Evolutionary conservation across 768 basidiomycete genomes (phyloP).

Genomic region (Amanita muscaria): DNA sequence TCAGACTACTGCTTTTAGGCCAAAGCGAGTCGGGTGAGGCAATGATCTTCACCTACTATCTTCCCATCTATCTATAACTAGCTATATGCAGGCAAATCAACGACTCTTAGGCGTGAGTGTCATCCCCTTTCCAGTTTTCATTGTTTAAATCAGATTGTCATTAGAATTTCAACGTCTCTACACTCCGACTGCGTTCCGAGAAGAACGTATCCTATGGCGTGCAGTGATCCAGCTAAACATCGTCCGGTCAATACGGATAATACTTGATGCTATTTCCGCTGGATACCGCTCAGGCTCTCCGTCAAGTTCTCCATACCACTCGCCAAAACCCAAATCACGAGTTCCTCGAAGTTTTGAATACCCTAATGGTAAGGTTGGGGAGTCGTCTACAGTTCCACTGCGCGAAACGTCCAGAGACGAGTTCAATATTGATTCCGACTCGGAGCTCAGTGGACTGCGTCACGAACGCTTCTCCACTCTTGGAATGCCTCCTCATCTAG

Average conservation of each 20-base stretch:
- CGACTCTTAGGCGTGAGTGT: constrained; percentile 68
- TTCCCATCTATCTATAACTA: constrained; percentile 8
- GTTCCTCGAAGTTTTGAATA: constrained; percentile 16
- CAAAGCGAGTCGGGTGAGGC: constrained; percentile 70
- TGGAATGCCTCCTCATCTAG: constrained; percentile 28
- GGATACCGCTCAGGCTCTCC: constrained; percentile 21
- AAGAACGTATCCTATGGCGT: constrained; percentile 76
- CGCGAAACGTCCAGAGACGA: constrained; percentile 16
- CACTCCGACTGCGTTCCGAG: constrained; percentile 62
- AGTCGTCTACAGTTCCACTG: constrained; percentile 6
- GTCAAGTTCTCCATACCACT: constrained; percentile 25
- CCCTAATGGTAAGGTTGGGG: constrained; percentile 1
- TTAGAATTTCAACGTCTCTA: constrained; percentile 74
- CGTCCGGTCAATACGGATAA: constrained; percentile 65
- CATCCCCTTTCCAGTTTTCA: too few relatives aligned
- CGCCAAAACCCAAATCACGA: constrained; percentile 26
- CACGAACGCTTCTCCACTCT: constrained; percentile 19
- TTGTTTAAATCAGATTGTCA: not conserved
- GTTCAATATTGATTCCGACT: constrained; percentile 19
- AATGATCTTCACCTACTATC: not conserved
- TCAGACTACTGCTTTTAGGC: constrained; percentile 66
- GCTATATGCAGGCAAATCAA: constrained; percentile 55
- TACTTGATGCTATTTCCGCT: constrained; percentile 46
- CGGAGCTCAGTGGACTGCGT: constrained; percentile 5
- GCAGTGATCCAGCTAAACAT: constrained; percentile 79